Evolutionary conservation across 306 rosid genomes (phyloP), one percentile per base, ranked within the genome.

Genomic region (Cucumis hystrix): DNA sequence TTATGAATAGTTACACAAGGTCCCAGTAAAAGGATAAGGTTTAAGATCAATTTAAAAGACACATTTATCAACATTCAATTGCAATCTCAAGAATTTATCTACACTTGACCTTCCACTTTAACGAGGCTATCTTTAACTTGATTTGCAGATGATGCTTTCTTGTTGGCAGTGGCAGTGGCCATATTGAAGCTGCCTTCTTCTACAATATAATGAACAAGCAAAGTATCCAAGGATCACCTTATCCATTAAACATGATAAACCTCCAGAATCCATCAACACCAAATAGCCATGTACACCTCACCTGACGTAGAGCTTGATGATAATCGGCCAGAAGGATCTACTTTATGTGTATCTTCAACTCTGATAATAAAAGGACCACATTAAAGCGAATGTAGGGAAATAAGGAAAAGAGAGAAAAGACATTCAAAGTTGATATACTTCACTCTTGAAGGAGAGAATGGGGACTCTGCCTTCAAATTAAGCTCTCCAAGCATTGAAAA

Each of bases 341-440:
- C 83, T 81, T 92, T 95, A 81, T 88, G 93, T n/a, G 86, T 78
- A 80, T 92, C 98, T 89, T 95, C 99, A 70, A 83, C 78, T 78
- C 99, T 95, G 87, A 80, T 73, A 69, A 79, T 82, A 82, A 41
- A 43, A 67, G 81, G 61, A 81, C 78, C 78, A 76, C 28, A 78
- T 58, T 84, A 43, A 73, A 39, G 78, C 82, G 35, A 81, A 68
- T 52, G 78, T 35, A n/a, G 4, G 77, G 77, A 51, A 76, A 77
- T 18, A 14, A 41, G 78, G 69, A 79, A 28, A 77, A 78, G 28
- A 73, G 21, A 78, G 75, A 35, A 45, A 35, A 66, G 60, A 54
- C 37, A 63, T 25, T 23, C 30, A 77, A 75, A 80, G 79, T n/a
- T 73, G 59, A 55, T 85, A 82, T 95, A 95, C 99, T 92, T 92